Conservation (phyloP, 331 rosid genomes). For the Acacia concinna region DNA sequence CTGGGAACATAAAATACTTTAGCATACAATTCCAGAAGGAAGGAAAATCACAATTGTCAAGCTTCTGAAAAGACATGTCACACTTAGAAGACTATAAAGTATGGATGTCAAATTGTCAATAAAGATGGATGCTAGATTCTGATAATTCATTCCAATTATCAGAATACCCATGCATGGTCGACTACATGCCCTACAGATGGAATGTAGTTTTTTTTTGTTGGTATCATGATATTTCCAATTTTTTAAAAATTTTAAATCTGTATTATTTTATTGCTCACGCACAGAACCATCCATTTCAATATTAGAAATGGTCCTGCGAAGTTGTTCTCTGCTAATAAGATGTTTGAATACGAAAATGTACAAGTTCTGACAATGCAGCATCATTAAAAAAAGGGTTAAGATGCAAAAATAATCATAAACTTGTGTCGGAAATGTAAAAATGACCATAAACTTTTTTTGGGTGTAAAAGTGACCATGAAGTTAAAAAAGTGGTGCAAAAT, state of each 20-base stretch:
- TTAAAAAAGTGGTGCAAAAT: no score
- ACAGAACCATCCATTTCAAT: not conserved
- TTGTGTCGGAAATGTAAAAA: no score
- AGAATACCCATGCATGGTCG: no score
- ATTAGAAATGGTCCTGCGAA: not conserved
- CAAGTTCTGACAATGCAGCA: not conserved
- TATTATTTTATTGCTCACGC: not conserved
- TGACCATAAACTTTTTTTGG: no score
- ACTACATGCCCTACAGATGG: no score
- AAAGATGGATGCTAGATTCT: not conserved
- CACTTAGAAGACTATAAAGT: no score
- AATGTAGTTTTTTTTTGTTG: no score
- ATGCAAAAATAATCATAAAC: no score
- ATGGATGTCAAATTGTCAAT: not conserved
- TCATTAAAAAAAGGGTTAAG: not conserved
- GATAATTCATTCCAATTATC: not conserved
- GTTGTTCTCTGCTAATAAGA: not conserved
- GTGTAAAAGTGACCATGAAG: no score
- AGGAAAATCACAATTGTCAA: slow-evolving; percentile 3
- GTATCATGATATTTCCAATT: not conserved
- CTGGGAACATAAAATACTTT: slow-evolving; percentile 41
- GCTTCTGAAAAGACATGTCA: not conserved
- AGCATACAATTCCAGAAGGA: slow-evolving; percentile 7
- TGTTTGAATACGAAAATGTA: not conserved
- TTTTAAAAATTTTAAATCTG: not conserved